phyloP scores from a whole-genome alignment of 352 stramenopile species.

The Globisporangium okanoganense region DNA sequence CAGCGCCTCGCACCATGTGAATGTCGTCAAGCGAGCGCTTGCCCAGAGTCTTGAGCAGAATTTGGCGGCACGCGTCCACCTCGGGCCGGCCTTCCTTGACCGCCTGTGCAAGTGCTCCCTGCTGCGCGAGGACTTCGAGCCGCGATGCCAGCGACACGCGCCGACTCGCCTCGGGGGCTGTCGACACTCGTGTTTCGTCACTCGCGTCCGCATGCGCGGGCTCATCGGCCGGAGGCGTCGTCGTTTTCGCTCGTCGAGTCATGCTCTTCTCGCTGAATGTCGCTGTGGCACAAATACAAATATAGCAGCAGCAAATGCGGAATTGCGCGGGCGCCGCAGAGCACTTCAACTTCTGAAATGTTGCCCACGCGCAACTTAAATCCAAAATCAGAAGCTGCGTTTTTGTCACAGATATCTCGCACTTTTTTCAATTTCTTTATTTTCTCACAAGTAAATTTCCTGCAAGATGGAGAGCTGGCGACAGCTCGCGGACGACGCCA shows the following conservation, averaged over 20 bases:
- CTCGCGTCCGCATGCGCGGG: neutral
- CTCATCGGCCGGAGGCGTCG: neutral
- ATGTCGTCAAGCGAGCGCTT: slow-evolving; percentile 71
- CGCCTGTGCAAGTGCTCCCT: slow-evolving; percentile 35
- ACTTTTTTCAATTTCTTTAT: slow-evolving; percentile 2
- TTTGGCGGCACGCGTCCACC: slow-evolving; percentile 42
- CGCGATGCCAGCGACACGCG: slow-evolving; percentile 46
- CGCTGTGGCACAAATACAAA: neutral
- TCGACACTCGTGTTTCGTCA: neutral
- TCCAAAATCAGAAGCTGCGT: neutral
- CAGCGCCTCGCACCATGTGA: slow-evolving; percentile 34
- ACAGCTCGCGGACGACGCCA: slow-evolving; percentile 11
- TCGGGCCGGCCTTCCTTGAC: slow-evolving; percentile 46
- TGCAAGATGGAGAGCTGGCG: slow-evolving; percentile 12
- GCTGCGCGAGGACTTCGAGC: slow-evolving; percentile 33
- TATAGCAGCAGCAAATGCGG: neutral
- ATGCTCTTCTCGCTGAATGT: neutral
- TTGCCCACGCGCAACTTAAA: neutral
- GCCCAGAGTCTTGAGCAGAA: slow-evolving; percentile 49
- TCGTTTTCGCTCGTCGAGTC: slow-evolving; percentile 8
- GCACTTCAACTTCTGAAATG: slow-evolving; percentile 9
- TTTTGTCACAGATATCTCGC: neutral
- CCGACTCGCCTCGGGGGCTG: slow-evolving; percentile 9
- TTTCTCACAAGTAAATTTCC: neutral
- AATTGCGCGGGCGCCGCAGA: neutral